Percentiles rank a stretch among this genome's conserved stretches.
phyloP scores from a whole-genome alignment of 1,284 basidiomycete genomes.

The Phellopilus nigrolimitatus region DNA sequence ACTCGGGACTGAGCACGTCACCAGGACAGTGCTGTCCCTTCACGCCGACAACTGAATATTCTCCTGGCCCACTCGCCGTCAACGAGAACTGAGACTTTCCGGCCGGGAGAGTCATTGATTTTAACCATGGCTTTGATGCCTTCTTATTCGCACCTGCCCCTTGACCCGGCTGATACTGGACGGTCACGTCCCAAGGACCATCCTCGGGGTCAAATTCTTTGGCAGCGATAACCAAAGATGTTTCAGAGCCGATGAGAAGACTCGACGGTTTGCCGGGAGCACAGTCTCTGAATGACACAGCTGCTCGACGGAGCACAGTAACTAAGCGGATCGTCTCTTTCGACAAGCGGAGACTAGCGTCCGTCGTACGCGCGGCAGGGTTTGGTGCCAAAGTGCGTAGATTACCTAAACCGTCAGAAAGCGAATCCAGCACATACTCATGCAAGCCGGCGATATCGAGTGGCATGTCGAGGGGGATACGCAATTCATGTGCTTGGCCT shows the following conservation, averaged over 20 bases:
- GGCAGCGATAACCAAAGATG: slow-evolving; percentile 46
- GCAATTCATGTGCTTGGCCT: slow-evolving; percentile 46
- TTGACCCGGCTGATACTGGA: slow-evolving; percentile 53
- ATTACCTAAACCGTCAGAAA: slow-evolving; percentile 75
- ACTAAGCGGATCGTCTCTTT: slow-evolving; percentile 54
- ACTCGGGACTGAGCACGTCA: slow-evolving; percentile 76
- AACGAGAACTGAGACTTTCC: slow-evolving; percentile 46
- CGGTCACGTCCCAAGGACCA: slow-evolving; percentile 59
- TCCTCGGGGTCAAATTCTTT: slow-evolving; percentile 54
- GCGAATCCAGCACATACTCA: slow-evolving; percentile 65
- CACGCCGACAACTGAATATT: slow-evolving; percentile 73
- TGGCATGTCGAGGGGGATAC: slow-evolving; percentile 63
- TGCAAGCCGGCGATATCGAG: slow-evolving; percentile 60
- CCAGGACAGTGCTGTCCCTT: slow-evolving; percentile 77
- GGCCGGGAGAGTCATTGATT: slow-evolving; percentile 48
- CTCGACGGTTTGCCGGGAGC: slow-evolving; percentile 67
- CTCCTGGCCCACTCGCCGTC: slow-evolving; percentile 63
- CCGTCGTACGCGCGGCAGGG: slow-evolving; percentile 21
- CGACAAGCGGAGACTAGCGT: slow-evolving; percentile 23
- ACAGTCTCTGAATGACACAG: slow-evolving; percentile 72
- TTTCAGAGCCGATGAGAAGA: slow-evolving; percentile 68
- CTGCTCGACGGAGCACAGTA: slow-evolving; percentile 72
- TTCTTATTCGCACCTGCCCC: slow-evolving; percentile 35
- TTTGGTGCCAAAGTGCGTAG: slow-evolving; percentile 24
- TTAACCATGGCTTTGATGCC: slow-evolving; percentile 53